A percentile compares a stretch with the other conserved stretches of the same genome.
phyloP scores from a whole-genome alignment of 2,329 filamentous ascomycete species.

The Penicillium sp. region DNA sequence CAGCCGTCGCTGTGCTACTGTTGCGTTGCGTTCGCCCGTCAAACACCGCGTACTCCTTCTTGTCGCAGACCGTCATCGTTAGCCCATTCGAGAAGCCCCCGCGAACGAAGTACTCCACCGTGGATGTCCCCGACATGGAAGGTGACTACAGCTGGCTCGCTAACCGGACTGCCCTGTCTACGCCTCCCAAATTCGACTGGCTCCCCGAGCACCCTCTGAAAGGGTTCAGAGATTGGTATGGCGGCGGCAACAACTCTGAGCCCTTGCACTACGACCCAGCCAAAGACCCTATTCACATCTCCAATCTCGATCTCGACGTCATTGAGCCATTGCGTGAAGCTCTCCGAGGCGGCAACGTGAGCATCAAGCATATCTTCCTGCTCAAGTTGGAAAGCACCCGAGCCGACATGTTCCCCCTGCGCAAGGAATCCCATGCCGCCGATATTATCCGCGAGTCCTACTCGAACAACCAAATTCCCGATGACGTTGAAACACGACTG shows the following conservation, averaged over 20 bases:
- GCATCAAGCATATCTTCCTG: slow-evolving; percentile 44
- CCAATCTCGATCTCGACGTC: slow-evolving; percentile 38
- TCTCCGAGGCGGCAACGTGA: slow-evolving; percentile 21
- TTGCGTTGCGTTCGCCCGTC: slow-evolving; percentile 18
- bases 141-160: slow-evolving; percentile 22
- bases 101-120: slow-evolving; percentile 6
- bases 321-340: slow-evolving; percentile 22
- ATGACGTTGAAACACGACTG: slow-evolving; percentile 24
- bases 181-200: slow-evolving; percentile 20
- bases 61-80: slow-evolving; percentile 22
- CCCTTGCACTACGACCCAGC: slow-evolving; percentile 34
- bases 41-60: slow-evolving; percentile 17
- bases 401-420: slow-evolving; percentile 45
- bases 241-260: slow-evolving; percentile 3
- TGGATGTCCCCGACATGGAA: slow-evolving; percentile 15
- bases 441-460: slow-evolving; percentile 36
- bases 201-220: slow-evolving; percentile 15
- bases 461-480: slow-evolving; percentile 30
- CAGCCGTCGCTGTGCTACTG: slow-evolving; percentile 4
- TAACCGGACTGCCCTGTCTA: slow-evolving; percentile 21
- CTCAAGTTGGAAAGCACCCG: slow-evolving; percentile 46
- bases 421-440: slow-evolving; percentile 34
- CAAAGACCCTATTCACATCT: slow-evolving; percentile 42
- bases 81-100: slow-evolving; percentile 21
- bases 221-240: slow-evolving; percentile 27